Evolutionary conservation across 768 basidiomycete genomes (phyloP), one percentile per base, ranked within the genome.

Genomic region (Mycena floridula): DNA sequence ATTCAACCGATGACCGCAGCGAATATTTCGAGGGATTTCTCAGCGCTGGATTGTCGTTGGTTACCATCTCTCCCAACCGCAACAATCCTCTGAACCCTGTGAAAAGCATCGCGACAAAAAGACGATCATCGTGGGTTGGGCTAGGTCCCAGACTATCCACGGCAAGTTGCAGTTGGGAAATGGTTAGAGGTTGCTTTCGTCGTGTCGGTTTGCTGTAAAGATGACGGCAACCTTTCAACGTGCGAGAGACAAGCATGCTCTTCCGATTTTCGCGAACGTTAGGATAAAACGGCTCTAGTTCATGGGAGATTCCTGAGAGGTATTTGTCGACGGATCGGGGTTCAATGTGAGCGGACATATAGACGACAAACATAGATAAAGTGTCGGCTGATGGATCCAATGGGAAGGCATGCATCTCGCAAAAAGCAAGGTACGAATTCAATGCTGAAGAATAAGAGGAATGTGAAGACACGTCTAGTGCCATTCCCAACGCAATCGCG

Each of bases 401-500:
- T n/a, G n/a, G n/a, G n/a, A n/a, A n/a, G n/a, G n/a, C n/a, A n/a
- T n/a, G n/a, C n/a, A n/a, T n/a, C n/a, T n/a, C n/a, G n/a, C n/a
- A n/a, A n/a, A n/a, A n/a, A n/a, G n/a, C n/a, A n/a, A n/a, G n/a
- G n/a, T n/a, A n/a, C n/a, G n/a, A n/a, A n/a, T n/a, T n/a, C n/a
- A n/a, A n/a, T n/a, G n/a, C n/a, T n/a, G n/a, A n/a, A n/a, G n/a
- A n/a, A n/a, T n/a, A n/a, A n/a, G n/a, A n/a, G n/a, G n/a, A n/a
- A n/a, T n/a, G n/a, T n/a, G n/a, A n/a, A n/a, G n/a, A n/a, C n/a
- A n/a, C n/a, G n/a, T n/a, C n/a, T n/a, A n/a, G n/a, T n/a, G n/a
- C n/a, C n/a, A n/a, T n/a, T n/a, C n/a, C 62, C 11, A 65, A 54
- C 0, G 54, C 52, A 11, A 66, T 48, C 0, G 59, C 50, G 13